These are phyloP conservation scores for Neodidymelliopsis sp. DNA, from an alignment of 2,329 filamentous ascomycete genomes.

Conservation along the genomic window DNA sequence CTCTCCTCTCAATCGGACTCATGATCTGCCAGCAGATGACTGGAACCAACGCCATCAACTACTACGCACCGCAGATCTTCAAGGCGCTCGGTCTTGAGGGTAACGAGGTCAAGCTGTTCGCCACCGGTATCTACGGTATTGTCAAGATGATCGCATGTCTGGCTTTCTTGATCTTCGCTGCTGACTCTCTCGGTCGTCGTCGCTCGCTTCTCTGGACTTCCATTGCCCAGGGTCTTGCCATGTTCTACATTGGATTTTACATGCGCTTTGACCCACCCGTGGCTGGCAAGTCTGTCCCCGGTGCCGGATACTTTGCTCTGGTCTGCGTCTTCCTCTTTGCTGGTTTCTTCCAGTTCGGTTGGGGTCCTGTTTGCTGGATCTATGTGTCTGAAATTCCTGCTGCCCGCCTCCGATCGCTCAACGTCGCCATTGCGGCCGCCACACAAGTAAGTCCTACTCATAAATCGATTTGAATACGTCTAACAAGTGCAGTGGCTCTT, in stretches of 20 bases:
- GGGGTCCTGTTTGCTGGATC: conserved; percentile 78
- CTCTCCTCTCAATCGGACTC: conserved; percentile 68
- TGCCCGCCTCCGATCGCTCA: conserved; percentile 69
- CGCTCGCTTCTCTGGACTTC: conserved; percentile 70
- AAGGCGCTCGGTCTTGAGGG: conserved; percentile 66
- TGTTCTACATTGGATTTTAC: conserved; percentile 77
- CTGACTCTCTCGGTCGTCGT: conserved; percentile 73
- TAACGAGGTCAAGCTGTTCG: conserved; percentile 69
- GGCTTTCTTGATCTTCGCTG: conserved; percentile 70
- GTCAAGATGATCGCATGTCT: conserved; percentile 72
- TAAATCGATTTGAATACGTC: conserved; percentile 35
- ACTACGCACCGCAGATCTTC: conserved; percentile 76
- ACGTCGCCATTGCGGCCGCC: conserved; percentile 72
- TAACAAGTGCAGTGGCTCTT: conserved; percentile 81
- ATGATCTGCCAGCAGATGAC: conserved; percentile 79
- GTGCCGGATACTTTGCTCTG: conserved; percentile 74
- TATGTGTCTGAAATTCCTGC: conserved; percentile 75
- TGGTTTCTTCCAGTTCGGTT: conserved; percentile 66
- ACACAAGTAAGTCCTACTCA: neutral
- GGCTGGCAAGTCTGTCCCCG: conserved; percentile 61
- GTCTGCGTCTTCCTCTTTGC: conserved; percentile 78
- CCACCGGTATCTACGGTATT: conserved; percentile 76
- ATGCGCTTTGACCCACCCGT: conserved; percentile 68
- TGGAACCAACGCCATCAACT: conserved; percentile 61
- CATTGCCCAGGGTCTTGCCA: conserved; percentile 66